Evolutionary conservation across 2,329 filamentous ascomycete genomes (phyloP).

Genomic region (Ophiostoma fasciatum): DNA sequence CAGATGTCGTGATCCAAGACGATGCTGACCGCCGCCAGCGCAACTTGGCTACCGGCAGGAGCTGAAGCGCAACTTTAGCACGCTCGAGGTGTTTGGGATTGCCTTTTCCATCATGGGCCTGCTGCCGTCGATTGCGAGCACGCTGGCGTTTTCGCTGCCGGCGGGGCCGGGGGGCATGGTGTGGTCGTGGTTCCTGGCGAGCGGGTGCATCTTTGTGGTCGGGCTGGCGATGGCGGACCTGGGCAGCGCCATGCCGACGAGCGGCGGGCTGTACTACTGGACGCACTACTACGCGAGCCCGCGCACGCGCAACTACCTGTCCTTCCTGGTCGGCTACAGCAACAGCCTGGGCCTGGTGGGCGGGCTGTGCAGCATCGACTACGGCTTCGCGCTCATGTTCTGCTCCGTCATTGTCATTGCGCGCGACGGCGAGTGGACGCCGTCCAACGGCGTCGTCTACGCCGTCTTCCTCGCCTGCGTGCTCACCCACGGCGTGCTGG

Average conservation of each 20-base stretch:
- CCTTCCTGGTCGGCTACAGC: slow-evolving; percentile 45
- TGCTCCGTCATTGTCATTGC: slow-evolving; percentile 42
- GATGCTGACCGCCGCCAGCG: slow-evolving; percentile 12
- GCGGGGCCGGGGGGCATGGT: slow-evolving; percentile 46
- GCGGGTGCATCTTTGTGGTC: slow-evolving; percentile 41
- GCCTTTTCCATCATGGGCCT: slow-evolving; percentile 47
- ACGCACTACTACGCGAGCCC: slow-evolving; percentile 43
- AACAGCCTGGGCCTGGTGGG: slow-evolving; percentile 47
- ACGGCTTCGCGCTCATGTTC: slow-evolving; percentile 39
- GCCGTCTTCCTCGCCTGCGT: slow-evolving; percentile 40
- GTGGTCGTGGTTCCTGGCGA: slow-evolving; percentile 47
- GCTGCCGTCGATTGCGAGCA: slow-evolving; percentile 44
- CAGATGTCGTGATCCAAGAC: too few relatives aligned
- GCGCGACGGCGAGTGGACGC: slow-evolving; percentile 38
- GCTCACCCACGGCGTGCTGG: slow-evolving; percentile 36
- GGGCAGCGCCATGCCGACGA: slow-evolving; percentile 41
- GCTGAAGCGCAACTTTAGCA: slow-evolving; percentile 44
- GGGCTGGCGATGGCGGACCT: slow-evolving; percentile 43
- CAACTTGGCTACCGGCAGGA: slow-evolving; percentile 36
- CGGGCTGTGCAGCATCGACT: slow-evolving; percentile 47
- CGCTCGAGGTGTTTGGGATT: slow-evolving; percentile 46
- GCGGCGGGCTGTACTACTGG: slow-evolving; percentile 44
- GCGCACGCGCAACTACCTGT: slow-evolving; percentile 39
- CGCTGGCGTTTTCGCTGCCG: slow-evolving; percentile 41
- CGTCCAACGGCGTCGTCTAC: slow-evolving; percentile 41